Conservation (phyloP, 257 asterid genomes). For the Fraxinus quadrangulata region DNA sequence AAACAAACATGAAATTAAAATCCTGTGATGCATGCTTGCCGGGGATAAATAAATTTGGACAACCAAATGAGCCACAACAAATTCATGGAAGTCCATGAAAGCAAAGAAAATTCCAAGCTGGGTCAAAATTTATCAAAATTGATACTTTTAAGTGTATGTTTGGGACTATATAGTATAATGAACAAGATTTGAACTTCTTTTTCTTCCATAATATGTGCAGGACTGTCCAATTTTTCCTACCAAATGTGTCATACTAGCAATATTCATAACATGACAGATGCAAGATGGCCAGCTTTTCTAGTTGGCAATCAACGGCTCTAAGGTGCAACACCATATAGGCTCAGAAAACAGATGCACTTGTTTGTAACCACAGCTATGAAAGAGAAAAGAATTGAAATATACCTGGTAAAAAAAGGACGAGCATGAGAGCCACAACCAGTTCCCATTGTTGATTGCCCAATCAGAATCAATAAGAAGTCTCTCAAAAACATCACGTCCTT, state of each 20-base stretch:
- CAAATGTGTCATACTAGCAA: background rate
- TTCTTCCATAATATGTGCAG: background rate
- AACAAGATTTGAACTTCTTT: background rate
- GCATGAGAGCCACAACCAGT: slow-evolving; percentile 98
- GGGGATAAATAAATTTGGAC: background rate
- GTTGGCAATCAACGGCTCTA: background rate
- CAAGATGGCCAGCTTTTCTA: background rate
- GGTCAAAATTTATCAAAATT: background rate
- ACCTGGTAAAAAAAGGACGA: slow-evolving; percentile 98
- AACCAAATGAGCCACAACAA: background rate
- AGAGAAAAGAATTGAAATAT: background rate
- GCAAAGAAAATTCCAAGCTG: background rate
- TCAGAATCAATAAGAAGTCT: slow-evolving; percentile 94
- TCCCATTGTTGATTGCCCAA: slow-evolving; percentile 94
- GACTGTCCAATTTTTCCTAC: background rate
- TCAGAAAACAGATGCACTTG: slow-evolving; percentile 7
- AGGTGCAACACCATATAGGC: slow-evolving; percentile 9
- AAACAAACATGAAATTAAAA: background rate
- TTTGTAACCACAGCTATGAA: slow-evolving; percentile 15
- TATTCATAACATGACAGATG: background rate
- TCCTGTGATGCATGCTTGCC: background rate
- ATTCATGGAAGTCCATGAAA: background rate
- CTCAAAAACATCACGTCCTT: slow-evolving; percentile 92
- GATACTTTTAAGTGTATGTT: background rate
- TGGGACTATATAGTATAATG: background rate